Conservation (phyloP, 768 basidiomycete genomes). For the Lepiota brunneoincarnata region DNA sequence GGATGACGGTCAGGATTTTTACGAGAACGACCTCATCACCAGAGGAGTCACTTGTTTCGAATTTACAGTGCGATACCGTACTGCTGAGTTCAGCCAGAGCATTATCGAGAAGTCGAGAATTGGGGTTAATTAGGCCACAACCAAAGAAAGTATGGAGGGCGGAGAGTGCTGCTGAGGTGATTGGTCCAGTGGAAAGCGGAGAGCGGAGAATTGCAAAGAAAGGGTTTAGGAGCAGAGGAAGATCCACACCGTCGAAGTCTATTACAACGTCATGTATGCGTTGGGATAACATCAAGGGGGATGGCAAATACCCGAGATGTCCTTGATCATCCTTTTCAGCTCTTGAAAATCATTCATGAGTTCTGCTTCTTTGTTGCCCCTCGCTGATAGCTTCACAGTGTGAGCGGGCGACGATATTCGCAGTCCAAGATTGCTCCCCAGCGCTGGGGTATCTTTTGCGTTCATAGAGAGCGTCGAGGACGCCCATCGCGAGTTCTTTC, state of each 20-base stretch:
- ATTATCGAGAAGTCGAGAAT: slow-evolving; percentile 53
- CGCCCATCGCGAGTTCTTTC: slow-evolving; percentile 97
- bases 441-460: slow-evolving; percentile 60
- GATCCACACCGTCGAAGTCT: slow-evolving; percentile 61
- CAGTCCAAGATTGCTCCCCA: slow-evolving; percentile 75
- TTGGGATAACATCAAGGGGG: background rate
- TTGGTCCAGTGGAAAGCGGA: slow-evolving; percentile 92
- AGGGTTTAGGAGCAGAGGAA: slow-evolving; percentile 70
- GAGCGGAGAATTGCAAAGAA: slow-evolving; percentile 95
- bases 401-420: slow-evolving; percentile 54
- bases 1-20: slow-evolving; percentile 87
- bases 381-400: slow-evolving; percentile 39
- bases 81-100: slow-evolving; percentile 83
- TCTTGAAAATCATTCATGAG: slow-evolving; percentile 90
- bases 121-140: slow-evolving; percentile 64
- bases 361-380: slow-evolving; percentile 70
- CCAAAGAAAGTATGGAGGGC: slow-evolving; percentile 87
- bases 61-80: slow-evolving; percentile 94
- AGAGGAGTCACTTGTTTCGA: slow-evolving; percentile 96
- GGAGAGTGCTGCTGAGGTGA: slow-evolving; percentile 91
- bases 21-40: slow-evolving; percentile 95
- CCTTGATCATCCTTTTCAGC: slow-evolving; percentile 71
- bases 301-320: slow-evolving; percentile 55
- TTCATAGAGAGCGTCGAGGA: slow-evolving; percentile 62
- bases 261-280: slow-evolving; percentile 4